Evolutionary conservation across 495 filamentous ascomycete species (phyloP), one percentile per base, ranked within the genome.

Genomic region (Aspergillus conjunctus): DNA sequence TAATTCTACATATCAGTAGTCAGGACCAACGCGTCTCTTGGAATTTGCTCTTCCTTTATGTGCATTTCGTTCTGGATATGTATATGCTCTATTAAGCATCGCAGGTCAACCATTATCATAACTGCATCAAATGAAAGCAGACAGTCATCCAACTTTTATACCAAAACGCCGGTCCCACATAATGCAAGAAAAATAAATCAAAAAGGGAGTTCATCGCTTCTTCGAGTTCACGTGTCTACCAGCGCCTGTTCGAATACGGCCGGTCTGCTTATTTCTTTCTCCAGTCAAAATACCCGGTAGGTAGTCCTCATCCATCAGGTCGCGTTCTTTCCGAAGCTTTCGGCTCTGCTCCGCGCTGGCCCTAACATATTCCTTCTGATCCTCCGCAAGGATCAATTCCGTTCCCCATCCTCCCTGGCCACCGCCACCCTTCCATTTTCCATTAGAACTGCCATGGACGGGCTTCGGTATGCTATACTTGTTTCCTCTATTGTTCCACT

Each of bases 241-340:
- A 37, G 92, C 91, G 4, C 94, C 94, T 10, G 97, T 85, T 73
- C 84, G 88, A 51, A 88, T 83, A 74, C 82, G 90, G 0, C 87
- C 87, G 3, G 84, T 85, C 0, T 73, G 73, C 60, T 77, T 78
- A 52, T 81, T 81, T 30, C 85, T 83, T 63, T 94, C 86, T 0
- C 94, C 94, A 9, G 86, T 92, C 72, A 98, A 65, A 49, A 98
- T 94, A 21, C 85, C 79, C 0, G 95, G 94, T 58, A 97, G 75
- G 68, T 93, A 95, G 74, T 98, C 94, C 64, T 92, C 87, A 71
- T 97, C 93, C 93, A 98, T 92, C 57, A 97, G 73, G 78, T 97
- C 91, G 60, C 81, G 86, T 69, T 90, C 86, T 18, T 72, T 72
- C 5, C 76, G 73, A 68, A 87, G 86, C 56, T 79, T 77, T 68